These are phyloP conservation scores for Neoscytalidium dimidiatum DNA, from an alignment of 2,329 filamentous ascomycete genomes.

Conservation along the genomic window DNA sequence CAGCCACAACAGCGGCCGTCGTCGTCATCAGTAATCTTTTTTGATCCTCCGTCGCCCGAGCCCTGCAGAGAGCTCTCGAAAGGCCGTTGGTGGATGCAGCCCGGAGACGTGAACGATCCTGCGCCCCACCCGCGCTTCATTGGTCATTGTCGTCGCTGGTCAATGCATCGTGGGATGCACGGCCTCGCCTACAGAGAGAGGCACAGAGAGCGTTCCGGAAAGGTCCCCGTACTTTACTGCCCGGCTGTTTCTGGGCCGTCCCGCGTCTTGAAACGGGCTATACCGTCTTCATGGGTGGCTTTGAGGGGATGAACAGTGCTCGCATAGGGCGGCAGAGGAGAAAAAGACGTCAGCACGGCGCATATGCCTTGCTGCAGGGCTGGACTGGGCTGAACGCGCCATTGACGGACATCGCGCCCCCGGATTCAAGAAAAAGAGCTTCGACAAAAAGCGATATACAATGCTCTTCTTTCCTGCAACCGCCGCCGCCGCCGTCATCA, in stretches of 20 bases:
- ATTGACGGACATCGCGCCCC: not conserved
- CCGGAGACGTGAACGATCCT: not conserved
- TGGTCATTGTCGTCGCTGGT: not conserved
- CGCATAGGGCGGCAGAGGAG: not conserved
- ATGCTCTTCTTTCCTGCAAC: not conserved
- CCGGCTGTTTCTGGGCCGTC: too few species aligned
- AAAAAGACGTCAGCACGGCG: not conserved
- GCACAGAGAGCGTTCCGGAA: not conserved
- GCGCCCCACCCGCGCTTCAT: not conserved
- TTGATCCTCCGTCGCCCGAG: too few species aligned
- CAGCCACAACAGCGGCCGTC: not conserved
- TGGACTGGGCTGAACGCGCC: not conserved
- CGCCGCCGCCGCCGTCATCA: not conserved
- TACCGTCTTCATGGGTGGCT: not conserved
- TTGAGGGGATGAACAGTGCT: not conserved
- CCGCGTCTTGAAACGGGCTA: constrained; percentile 10
- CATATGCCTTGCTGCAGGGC: not conserved
- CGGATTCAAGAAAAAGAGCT: not conserved
- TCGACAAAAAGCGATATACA: not conserved
- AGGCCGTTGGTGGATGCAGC: not conserved
- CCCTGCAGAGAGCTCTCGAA: not conserved
- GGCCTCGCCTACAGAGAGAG: not conserved
- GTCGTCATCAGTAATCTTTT: not conserved
- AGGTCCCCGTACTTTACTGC: too few species aligned
- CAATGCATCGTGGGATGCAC: not conserved